Conservation (phyloP, 2,329 filamentous ascomycete species). For the Pseudogymnoascus sp. region DNA sequence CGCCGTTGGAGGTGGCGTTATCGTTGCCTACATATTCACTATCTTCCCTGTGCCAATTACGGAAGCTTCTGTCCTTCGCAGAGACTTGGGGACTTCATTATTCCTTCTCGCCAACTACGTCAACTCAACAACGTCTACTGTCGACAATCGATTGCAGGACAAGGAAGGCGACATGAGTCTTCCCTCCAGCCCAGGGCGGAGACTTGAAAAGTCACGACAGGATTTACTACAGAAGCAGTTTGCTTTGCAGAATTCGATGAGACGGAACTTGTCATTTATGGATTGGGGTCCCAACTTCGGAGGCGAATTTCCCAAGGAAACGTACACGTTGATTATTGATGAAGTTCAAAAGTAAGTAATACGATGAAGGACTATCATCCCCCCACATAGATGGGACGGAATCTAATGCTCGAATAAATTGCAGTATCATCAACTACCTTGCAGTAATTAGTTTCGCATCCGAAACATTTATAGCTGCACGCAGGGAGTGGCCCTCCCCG, state of each 20-base stretch:
- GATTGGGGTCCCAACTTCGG: slow-evolving; percentile 64
- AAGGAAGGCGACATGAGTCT: slow-evolving; percentile 39
- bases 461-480: slow-evolving; percentile 34
- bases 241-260: slow-evolving; percentile 52
- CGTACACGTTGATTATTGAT: slow-evolving; percentile 14
- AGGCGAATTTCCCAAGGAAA: slow-evolving; percentile 52
- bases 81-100: slow-evolving; percentile 57
- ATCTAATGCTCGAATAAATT: not conserved
- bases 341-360: slow-evolving; percentile 16
- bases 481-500: slow-evolving; percentile 20
- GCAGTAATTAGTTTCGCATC: slow-evolving; percentile 57
- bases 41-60: slow-evolving; percentile 66
- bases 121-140: slow-evolving; percentile 60
- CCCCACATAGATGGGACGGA: not conserved
- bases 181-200: slow-evolving; percentile 11
- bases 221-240: slow-evolving; percentile 56
- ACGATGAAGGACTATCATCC: slow-evolving; percentile 9
- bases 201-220: slow-evolving; percentile 25
- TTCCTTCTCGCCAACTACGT: slow-evolving; percentile 70
- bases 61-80: slow-evolving; percentile 59
- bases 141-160: slow-evolving; percentile 36
- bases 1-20: slow-evolving; percentile 55
- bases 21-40: slow-evolving; percentile 67
- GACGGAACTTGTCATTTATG: slow-evolving; percentile 53
- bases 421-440: slow-evolving; percentile 58